These are phyloP conservation scores for Talaromyces borbonicus DNA, from an alignment of 495 filamentous ascomycete genomes.

Conservation along the genomic window DNA sequence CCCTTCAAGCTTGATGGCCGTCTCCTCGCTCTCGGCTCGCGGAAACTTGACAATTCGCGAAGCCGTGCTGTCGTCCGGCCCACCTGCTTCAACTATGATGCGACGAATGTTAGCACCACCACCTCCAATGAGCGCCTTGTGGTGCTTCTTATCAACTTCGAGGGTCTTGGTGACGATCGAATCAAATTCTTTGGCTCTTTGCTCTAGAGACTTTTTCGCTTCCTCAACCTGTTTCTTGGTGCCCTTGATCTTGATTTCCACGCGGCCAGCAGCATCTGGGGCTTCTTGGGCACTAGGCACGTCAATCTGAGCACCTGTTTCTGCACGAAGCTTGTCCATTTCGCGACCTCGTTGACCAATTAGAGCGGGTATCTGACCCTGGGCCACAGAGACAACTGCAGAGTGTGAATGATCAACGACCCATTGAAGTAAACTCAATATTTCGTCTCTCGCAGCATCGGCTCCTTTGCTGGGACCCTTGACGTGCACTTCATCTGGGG, in stretches of 20 bases:
- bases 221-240: slow-evolving; percentile 81
- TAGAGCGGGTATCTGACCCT: slow-evolving; percentile 76
- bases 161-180: slow-evolving; percentile 74
- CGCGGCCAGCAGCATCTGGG: slow-evolving; percentile 49
- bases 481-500: slow-evolving; percentile 79
- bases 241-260: slow-evolving; percentile 82
- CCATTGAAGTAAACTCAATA: slow-evolving; percentile 77
- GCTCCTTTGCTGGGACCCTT: slow-evolving; percentile 86
- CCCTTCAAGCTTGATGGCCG: slow-evolving; percentile 78
- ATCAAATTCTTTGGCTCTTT: slow-evolving; percentile 77
- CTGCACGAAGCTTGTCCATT: slow-evolving; percentile 78
- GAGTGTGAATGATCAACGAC: slow-evolving; percentile 73
- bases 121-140: slow-evolving; percentile 79
- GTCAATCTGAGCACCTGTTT: slow-evolving; percentile 79
- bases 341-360: slow-evolving; percentile 84
- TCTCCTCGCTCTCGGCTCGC: slow-evolving; percentile 62
- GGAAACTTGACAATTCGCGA: slow-evolving; percentile 89
- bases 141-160: slow-evolving; percentile 82
- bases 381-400: slow-evolving; percentile 72
- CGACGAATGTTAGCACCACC: slow-evolving; percentile 77
- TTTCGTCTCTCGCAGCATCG: slow-evolving; percentile 81
- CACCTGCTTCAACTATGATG: slow-evolving; percentile 80
- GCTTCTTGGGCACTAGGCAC: slow-evolving; percentile 61
- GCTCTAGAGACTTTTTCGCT: slow-evolving; percentile 77
- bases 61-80: slow-evolving; percentile 71